A percentile compares a stretch with the other conserved stretches of the same genome.
phyloP scores from a whole-genome alignment of 2,329 filamentous ascomycete genomes.

The Gaeumannomyces tritici region DNA sequence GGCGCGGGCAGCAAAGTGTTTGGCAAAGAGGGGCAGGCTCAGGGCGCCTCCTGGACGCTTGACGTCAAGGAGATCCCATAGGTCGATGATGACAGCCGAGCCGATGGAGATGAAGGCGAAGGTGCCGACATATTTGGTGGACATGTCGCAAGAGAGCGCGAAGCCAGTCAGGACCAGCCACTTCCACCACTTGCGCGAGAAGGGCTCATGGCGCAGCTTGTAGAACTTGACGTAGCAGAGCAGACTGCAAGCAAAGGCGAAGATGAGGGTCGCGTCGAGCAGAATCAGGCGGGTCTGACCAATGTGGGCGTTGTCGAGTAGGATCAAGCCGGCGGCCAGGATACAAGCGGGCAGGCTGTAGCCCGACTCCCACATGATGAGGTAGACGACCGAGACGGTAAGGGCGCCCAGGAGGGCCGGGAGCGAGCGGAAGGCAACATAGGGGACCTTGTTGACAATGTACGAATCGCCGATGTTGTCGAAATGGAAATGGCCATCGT shows the following conservation, averaged over 20 bases:
- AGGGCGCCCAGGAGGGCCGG: slow-evolving; percentile 85
- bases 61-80: slow-evolving; percentile 90
- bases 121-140: slow-evolving; percentile 92
- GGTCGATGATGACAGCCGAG: slow-evolving; percentile 83
- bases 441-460: slow-evolving; percentile 92
- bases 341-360: slow-evolving; percentile 92
- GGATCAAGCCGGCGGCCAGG: slow-evolving; percentile 72
- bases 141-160: slow-evolving; percentile 92
- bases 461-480: slow-evolving; percentile 99
- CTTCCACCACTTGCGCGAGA: slow-evolving; percentile 98
- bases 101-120: slow-evolving; percentile 98
- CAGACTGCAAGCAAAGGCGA: slow-evolving; percentile 93
- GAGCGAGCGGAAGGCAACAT: slow-evolving; percentile 89
- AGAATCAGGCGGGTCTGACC: slow-evolving; percentile 93
- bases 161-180: slow-evolving; percentile 95
- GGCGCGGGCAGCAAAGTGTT: slow-evolving; percentile 84
- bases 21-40: slow-evolving; percentile 66
- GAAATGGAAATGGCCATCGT: slow-evolving; percentile 94
- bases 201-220: slow-evolving; percentile 82
- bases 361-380: slow-evolving; percentile 99
- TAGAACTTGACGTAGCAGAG: slow-evolving; percentile 96
- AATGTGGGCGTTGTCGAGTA: slow-evolving; percentile 97
- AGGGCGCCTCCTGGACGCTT: slow-evolving; percentile 77
- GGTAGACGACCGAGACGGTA: slow-evolving; percentile 86
- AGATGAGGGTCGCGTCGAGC: slow-evolving; percentile 84